phyloP scores from a whole-genome alignment of 768 basidiomycete species.

The Lactifluus piperatus region DNA sequence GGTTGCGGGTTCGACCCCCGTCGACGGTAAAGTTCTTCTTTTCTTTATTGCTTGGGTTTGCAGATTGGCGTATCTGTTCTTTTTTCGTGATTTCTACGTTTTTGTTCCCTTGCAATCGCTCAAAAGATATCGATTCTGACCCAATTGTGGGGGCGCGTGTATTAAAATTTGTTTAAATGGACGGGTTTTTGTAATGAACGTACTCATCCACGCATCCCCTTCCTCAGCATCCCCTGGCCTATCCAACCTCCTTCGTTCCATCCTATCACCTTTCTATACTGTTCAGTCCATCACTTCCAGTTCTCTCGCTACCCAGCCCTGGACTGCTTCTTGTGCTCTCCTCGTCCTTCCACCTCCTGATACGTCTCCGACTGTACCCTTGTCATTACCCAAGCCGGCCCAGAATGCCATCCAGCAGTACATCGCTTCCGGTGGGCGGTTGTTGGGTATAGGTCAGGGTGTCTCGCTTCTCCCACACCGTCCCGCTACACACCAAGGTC shows the following conservation, averaged over 20 bases:
- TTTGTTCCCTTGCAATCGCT: too few relatives aligned
- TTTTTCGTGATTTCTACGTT: too few relatives aligned
- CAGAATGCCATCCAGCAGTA: constrained; percentile 44
- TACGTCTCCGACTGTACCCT: constrained; percentile 34
- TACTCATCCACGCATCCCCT: constrained; percentile 57
- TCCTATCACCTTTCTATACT: constrained; percentile 69
- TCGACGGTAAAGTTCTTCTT: constrained; percentile 22
- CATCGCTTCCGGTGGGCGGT: constrained; percentile 59
- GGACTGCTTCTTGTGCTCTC: constrained; percentile 66
- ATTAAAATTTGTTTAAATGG: too few relatives aligned
- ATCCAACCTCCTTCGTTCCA: constrained; percentile 34
- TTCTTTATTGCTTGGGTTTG: background rate
- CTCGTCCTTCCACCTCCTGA: constrained; percentile 62
- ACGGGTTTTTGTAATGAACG: too few relatives aligned
- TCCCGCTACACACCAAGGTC: constrained; percentile 26
- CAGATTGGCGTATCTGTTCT: background rate
- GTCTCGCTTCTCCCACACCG: constrained; percentile 36
- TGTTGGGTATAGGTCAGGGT: constrained; percentile 58
- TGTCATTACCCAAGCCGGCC: constrained; percentile 32
- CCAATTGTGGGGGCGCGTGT: too few relatives aligned
- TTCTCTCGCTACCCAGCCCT: constrained; percentile 59
- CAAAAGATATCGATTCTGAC: too few relatives aligned
- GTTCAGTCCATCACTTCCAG: constrained; percentile 59
- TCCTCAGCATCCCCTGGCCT: constrained; percentile 29
- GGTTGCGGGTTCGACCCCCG: constrained; percentile 31